Base-by-base conservation (phyloP, 176 grass and related monocot genomes). In the Poa annua region DNA sequence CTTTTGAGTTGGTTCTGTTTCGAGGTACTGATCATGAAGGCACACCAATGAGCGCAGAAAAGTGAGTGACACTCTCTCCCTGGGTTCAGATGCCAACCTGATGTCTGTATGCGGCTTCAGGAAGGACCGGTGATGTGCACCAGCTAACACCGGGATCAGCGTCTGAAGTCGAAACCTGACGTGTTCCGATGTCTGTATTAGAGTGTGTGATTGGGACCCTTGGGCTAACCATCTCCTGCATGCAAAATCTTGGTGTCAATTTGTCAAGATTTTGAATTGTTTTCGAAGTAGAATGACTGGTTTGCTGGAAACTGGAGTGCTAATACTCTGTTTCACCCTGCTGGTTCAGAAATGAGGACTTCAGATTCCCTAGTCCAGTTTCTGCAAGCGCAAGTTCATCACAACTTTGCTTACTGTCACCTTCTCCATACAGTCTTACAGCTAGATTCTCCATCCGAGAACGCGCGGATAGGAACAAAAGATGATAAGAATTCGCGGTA, bases 111-210 rank as follows among this genome's bases (percentile, higher is more conserved):
- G 50, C 39, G 32, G 32, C 16, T 54, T 12, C 8, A 62, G 4
- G 39, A 82, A 67, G 50, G 29, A 50, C 66, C 9, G 0, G 6
- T 29, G 16, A 6, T 65, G 56, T 73, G 34, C 1, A 21, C 42
- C 33, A 53, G 42, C 54, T 74, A 63, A 56, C 33, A 5, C 22
- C 1, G 22, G 47, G 11, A 73, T 85, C 78, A 71, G 25, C 39
- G 50, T 81, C 36, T 24, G 61, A 74, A 74, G 24, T 73, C 12
- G 35, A 60, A 83, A 79, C 33, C 26, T 53, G 71, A 70, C 52
- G 13, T 70, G 61, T 61, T 81, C 36, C 42, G 11, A 15, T 85
- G 49, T 81, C 50, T 41, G 62, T 54, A 81, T 81, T 45, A 85
- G 62, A 77, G 74, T 42, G 64, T 81, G 3, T 62, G 51, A 19